A percentile compares a stretch with the other conserved stretches of the same genome.
phyloP scores from a whole-genome alignment of 495 filamentous ascomycete genomes.

The Alectoria sarmentosa region DNA sequence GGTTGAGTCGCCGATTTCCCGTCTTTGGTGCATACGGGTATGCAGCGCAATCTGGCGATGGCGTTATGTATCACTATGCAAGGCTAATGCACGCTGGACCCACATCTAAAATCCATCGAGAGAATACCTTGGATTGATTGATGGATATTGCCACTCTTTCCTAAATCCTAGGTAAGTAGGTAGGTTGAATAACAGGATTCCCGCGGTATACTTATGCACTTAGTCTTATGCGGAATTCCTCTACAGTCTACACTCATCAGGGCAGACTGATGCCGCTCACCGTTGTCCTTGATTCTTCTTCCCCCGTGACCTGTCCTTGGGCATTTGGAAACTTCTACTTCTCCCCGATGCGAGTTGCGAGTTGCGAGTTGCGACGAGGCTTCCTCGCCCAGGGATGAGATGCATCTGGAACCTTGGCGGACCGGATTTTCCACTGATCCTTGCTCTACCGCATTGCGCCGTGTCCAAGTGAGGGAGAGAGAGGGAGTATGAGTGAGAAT shows the following conservation, averaged over 20 bases:
- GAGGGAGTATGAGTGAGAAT: not conserved
- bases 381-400: not conserved
- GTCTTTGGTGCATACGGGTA: not conserved
- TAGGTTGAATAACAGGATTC: too few relatives aligned
- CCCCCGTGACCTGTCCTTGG: not conserved
- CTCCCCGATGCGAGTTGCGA: not conserved
- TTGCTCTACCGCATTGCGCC: not conserved
- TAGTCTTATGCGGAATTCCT: not conserved
- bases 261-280: conserved; percentile 7
- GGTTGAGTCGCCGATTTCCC: not conserved
- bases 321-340: not conserved
- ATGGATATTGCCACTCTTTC: too few relatives aligned
- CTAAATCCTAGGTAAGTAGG: too few relatives aligned
- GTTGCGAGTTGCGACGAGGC: too few relatives aligned
- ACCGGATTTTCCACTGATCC: not conserved
- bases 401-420: not conserved
- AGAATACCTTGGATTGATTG: too few relatives aligned
- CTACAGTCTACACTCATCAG: not conserved
- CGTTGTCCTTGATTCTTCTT: not conserved
- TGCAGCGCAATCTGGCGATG: not conserved
- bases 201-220: not conserved
- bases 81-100: not conserved
- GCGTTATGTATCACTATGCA: not conserved
- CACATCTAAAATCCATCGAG: too few relatives aligned
- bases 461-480: not conserved